phyloP scores from a whole-genome alignment of 1,284 basidiomycete species.

The Ganoderma resinaceum region DNA sequence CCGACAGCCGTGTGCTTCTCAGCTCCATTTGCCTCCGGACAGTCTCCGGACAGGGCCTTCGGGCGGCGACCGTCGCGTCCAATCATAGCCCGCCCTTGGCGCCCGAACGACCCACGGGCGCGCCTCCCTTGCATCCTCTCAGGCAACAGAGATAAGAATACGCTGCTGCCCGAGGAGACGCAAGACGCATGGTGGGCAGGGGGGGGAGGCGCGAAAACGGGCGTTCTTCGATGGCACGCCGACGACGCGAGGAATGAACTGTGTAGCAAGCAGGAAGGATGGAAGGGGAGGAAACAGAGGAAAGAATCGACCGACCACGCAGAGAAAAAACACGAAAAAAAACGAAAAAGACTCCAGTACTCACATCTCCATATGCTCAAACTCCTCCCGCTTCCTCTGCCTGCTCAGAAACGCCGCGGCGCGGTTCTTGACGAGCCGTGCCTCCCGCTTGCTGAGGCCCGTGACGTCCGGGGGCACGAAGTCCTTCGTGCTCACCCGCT shows the following conservation, averaged over 20 bases:
- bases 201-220: neutral
- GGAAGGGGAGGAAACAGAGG: neutral
- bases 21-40: slow-evolving; percentile 1
- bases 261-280: neutral
- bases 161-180: neutral
- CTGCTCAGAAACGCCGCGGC: slow-evolving; percentile 90
- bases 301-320: neutral
- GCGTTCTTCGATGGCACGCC: neutral
- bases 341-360: slow-evolving; percentile 40
- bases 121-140: neutral
- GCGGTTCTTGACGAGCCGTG: slow-evolving; percentile 89
- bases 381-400: slow-evolving; percentile 92
- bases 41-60: neutral
- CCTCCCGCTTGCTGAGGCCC: slow-evolving; percentile 88
- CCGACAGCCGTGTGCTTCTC: slow-evolving; percentile 8
- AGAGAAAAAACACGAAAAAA: slow-evolving; percentile 31
- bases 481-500: slow-evolving; percentile 79
- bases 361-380: slow-evolving; percentile 89
- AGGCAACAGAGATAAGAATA: neutral
- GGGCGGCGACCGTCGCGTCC: slow-evolving; percentile 10
- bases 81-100: slow-evolving; percentile 1
- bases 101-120: slow-evolving; percentile 6
- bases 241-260: slow-evolving; percentile 6
- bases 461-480: slow-evolving; percentile 89
- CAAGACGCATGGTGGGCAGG: neutral